These are phyloP conservation scores for Lachancea sp. DNA, from an alignment of 805 yeast species.

Conservation along the genomic window DNA sequence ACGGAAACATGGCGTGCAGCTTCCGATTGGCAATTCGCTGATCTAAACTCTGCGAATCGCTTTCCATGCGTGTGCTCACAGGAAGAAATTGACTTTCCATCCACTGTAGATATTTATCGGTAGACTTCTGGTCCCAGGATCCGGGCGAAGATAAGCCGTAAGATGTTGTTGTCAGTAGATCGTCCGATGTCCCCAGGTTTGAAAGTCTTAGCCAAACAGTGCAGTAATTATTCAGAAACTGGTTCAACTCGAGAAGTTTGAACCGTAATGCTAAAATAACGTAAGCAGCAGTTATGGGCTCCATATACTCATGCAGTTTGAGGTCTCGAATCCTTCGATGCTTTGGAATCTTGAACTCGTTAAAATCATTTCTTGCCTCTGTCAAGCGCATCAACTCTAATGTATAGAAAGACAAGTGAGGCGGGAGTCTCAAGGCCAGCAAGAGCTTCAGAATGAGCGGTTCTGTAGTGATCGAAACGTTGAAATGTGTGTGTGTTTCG, in stretches of 20 bases:
- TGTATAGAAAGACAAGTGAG: constrained; percentile 22
- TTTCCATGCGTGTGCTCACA: neutral
- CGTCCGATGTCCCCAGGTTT: constrained; percentile 8
- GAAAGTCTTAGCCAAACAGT: constrained; percentile 1
- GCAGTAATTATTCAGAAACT: constrained; percentile 1
- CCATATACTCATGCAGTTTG: constrained; percentile 13
- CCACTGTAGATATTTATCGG: constrained; percentile 25
- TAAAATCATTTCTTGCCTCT: constrained; percentile 2
- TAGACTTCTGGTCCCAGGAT: neutral
- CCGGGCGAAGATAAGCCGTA: neutral
- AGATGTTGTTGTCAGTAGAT: constrained; percentile 9
- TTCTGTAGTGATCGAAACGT: constrained; percentile 11
- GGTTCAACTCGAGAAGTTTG: constrained; percentile 15
- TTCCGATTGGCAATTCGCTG: constrained; percentile 27
- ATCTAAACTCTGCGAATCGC: constrained; percentile 19
- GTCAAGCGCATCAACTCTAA: constrained; percentile 11
- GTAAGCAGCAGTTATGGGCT: constrained; percentile 19
- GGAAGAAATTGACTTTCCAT: constrained; percentile 20
- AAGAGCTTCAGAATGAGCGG: constrained; percentile 21
- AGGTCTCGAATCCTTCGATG: constrained; percentile 9
- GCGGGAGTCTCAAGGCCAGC: constrained; percentile 19
- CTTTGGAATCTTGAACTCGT: constrained; percentile 6
- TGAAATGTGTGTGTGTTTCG: constrained; percentile 12
- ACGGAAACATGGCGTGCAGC: constrained; percentile 25
- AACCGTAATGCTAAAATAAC: constrained; percentile 21